Conservation (phyloP, 2,329 filamentous ascomycete genomes). For the Chrysosporium queenslandicum region DNA sequence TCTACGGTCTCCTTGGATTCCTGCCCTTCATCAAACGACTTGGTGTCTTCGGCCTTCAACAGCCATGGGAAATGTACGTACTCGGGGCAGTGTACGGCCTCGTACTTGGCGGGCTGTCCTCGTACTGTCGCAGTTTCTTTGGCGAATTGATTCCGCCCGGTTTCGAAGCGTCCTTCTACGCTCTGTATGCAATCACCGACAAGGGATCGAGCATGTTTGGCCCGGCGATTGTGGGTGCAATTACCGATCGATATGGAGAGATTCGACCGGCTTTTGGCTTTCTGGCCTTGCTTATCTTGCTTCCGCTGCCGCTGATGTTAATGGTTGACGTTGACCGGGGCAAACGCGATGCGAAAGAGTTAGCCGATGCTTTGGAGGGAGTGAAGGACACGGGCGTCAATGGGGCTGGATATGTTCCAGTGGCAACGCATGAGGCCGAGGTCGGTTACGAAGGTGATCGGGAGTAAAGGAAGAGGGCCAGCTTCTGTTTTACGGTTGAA, state of each 20-base stretch:
- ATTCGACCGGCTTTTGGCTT: slow-evolving; percentile 89
- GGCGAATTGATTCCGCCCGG: slow-evolving; percentile 90
- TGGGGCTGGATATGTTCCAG: slow-evolving; percentile 4
- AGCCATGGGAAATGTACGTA: slow-evolving; percentile 94
- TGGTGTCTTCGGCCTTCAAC: slow-evolving; percentile 76
- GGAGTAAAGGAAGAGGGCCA: neutral
- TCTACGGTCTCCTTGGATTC: slow-evolving; percentile 85
- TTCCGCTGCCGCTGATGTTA: slow-evolving; percentile 76
- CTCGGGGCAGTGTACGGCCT: slow-evolving; percentile 84
- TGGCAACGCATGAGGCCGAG: slow-evolving; percentile 2
- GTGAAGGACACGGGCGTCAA: neutral
- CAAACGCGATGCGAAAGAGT: slow-evolving; percentile 54
- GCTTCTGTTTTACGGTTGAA: neutral
- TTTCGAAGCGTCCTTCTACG: slow-evolving; percentile 91
- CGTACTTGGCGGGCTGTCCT: slow-evolving; percentile 82
- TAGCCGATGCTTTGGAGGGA: slow-evolving; percentile 46
- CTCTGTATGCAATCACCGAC: slow-evolving; percentile 92
- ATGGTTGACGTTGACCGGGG: slow-evolving; percentile 76
- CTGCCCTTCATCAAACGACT: slow-evolving; percentile 65
- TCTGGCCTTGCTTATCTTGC: slow-evolving; percentile 68
- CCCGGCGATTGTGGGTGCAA: slow-evolving; percentile 82
- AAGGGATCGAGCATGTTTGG: slow-evolving; percentile 93
- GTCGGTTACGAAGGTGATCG: neutral
- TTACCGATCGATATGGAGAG: slow-evolving; percentile 73
- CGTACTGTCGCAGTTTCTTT: slow-evolving; percentile 85